Conservation (phyloP, 2,329 filamentous ascomycete genomes). For the Thielaviopsis punctulata region DNA sequence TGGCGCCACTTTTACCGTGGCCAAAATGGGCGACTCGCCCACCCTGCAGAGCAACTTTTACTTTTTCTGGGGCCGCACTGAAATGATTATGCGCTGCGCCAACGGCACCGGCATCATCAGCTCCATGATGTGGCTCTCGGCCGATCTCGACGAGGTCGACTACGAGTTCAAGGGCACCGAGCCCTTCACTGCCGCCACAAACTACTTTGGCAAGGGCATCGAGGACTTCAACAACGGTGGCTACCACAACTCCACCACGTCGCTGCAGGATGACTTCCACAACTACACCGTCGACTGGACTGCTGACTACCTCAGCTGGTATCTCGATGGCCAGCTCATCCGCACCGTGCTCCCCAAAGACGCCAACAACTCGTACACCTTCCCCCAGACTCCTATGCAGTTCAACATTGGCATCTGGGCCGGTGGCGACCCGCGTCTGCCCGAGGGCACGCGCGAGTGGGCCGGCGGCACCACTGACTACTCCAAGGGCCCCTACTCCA, state of each 20-base stretch:
- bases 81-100: constrained; percentile 62
- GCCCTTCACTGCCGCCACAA: constrained; percentile 44
- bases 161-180: constrained; percentile 67
- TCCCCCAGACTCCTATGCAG: constrained; percentile 62
- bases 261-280: constrained; percentile 45
- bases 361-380: constrained; percentile 44
- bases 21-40: constrained; percentile 53
- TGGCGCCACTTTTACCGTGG: constrained; percentile 60
- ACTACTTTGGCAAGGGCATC: constrained; percentile 65
- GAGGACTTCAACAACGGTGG: constrained; percentile 44
- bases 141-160: constrained; percentile 76
- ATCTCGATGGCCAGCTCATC: constrained; percentile 49
- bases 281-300: constrained; percentile 68
- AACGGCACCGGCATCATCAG: constrained; percentile 61
- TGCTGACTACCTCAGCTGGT: constrained; percentile 45
- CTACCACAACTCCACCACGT: constrained; percentile 36
- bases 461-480: constrained; percentile 55
- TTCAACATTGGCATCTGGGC: constrained; percentile 52
- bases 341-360: constrained; percentile 46
- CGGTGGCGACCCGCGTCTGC: constrained; percentile 37
- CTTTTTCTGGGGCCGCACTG: constrained; percentile 70
- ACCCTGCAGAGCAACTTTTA: constrained; percentile 68
- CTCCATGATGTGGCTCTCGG: constrained; percentile 66
- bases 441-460: constrained; percentile 46
- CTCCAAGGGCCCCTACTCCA: constrained; percentile 47